Evolutionary conservation across 1,284 basidiomycete species (phyloP), one percentile per base, ranked within the genome.

Genomic region (Ceratobasidium sp.): DNA sequence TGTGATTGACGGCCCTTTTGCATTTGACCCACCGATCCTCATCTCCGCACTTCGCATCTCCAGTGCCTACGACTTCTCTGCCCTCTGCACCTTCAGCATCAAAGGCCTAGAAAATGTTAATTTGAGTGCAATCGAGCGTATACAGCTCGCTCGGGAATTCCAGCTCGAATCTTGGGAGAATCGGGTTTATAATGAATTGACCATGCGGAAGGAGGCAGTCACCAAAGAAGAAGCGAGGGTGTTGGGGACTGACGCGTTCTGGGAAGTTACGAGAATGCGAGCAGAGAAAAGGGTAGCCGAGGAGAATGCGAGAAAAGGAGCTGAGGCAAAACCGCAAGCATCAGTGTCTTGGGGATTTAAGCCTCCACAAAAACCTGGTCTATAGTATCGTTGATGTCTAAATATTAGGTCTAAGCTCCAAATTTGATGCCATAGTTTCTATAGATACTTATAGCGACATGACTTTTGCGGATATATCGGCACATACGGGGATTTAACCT

Each of bases 41-140:
- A 58, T 38, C 8, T 58, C 55, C 18, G 55, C 55, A 8, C 55
- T 58, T 32, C 55, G 55, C 28, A 38, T 58, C n/a, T 14, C 55
- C 18, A 41, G 30, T 9, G 55, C 32, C 4, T 58, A 58, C 23
- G 55, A 58, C 35, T 58, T 6, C n/a, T 30, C 55, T 3, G 26
- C 16, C 5, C 55, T 58, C 11, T 18, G 55, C 32, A 18, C 28
- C 9, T 58, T 38, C 23, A 41, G 30, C 23, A 58, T 58, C 2
- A n/a, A n/a, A 6, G 2, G n/a, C 7, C 26, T 58, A 7, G 16
- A 58, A 38, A 18, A 4, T 3, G 2, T n/a, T 3, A 4, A 4
- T 7, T 30, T 58, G 3, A 13, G 16, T 7, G 30, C 55, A 2
- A 41, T 58, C 13, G 4, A 58, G 55, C 55, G 55, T 6, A 58